Evolutionary conservation across 2,329 filamentous ascomycete species (phyloP).

Genomic region (Colletotrichum euphorbiae): DNA sequence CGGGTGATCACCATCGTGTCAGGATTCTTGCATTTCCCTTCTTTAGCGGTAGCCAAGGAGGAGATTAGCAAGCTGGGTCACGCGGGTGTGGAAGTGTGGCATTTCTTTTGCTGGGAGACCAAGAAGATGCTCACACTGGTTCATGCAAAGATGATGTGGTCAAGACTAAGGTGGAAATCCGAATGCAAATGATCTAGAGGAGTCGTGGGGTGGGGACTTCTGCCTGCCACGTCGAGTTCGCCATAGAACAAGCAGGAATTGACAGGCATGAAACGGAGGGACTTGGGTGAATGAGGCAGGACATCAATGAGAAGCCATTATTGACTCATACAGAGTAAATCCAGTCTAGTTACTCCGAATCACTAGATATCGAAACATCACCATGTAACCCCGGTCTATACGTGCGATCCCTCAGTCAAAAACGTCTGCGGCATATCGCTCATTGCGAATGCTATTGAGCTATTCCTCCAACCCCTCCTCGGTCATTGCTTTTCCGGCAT

Average conservation of each 20-base stretch:
- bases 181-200: background rate
- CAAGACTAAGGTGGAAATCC: background rate
- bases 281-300: background rate
- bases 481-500: constrained; percentile 44
- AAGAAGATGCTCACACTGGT: background rate
- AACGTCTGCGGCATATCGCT: constrained; percentile 70
- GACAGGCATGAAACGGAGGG: background rate
- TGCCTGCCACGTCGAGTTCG: background rate
- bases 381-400: background rate
- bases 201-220: background rate
- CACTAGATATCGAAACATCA: background rate
- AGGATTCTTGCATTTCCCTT: background rate
- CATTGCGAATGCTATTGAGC: constrained; percentile 64
- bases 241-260: background rate
- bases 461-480: constrained; percentile 55
- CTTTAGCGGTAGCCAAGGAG: background rate
- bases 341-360: too few species aligned
- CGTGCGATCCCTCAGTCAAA: constrained; percentile 58
- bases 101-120: background rate
- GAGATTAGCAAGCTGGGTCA: constrained; percentile 1
- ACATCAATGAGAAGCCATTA: background rate
- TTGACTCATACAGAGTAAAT: background rate
- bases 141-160: background rate
- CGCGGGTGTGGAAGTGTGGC: background rate
- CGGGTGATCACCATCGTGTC: background rate